Conservation (phyloP, 345 rosid genomes). For the Brassica juncea region DNA sequence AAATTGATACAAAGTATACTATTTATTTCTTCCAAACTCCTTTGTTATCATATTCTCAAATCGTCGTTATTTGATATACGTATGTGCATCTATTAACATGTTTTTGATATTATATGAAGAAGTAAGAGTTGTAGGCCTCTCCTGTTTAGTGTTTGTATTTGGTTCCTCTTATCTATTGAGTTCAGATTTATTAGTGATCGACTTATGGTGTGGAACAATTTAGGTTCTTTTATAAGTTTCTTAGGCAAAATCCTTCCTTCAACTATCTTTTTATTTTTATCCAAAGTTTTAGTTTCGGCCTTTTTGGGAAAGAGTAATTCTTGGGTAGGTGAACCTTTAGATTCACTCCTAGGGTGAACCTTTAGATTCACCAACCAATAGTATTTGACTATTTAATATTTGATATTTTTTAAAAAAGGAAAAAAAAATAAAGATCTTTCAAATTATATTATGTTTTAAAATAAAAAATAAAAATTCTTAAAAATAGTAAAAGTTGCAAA, state of each 20-base stretch:
- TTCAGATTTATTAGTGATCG: background rate
- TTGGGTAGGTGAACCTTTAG: too few species aligned
- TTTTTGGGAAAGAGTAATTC: too few species aligned
- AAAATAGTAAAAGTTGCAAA: too few species aligned
- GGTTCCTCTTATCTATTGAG: background rate
- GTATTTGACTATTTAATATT: too few species aligned
- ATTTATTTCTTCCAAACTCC: background rate
- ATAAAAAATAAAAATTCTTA: too few species aligned
- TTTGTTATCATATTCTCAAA: background rate
- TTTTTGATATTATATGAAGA: too few species aligned
- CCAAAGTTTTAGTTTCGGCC: too few species aligned
- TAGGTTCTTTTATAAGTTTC: background rate
- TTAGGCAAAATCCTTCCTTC: background rate
- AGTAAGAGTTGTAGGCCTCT: background rate
- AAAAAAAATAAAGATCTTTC: too few species aligned
- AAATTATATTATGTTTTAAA: too few species aligned
- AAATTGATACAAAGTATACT: background rate
- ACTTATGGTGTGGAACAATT: background rate
- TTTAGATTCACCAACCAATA: too few species aligned
- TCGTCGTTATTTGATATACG: background rate
- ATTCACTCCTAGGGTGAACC: too few species aligned
- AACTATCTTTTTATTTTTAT: background rate
- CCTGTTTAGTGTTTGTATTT: background rate
- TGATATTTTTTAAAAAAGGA: too few species aligned
- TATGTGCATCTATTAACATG: background rate